These are phyloP conservation scores for Metschnikowia bowlesiae DNA, from an alignment of 805 yeast genomes.

Conservation along the genomic window DNA sequence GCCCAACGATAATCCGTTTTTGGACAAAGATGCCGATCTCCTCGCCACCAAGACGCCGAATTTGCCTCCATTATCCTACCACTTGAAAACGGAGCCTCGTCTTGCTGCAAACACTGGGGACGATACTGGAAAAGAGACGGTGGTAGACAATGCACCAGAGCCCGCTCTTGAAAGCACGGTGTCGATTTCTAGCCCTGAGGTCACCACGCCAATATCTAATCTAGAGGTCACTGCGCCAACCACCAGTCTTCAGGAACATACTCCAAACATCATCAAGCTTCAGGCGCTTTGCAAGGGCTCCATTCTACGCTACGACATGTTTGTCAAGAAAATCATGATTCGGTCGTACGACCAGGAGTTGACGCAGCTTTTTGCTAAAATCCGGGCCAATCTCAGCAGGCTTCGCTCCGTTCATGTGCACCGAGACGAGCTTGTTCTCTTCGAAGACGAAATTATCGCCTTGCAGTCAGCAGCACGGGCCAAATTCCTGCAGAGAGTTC, in stretches of 20 bases:
- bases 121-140: no score
- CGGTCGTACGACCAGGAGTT: conserved; percentile 52
- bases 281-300: conserved; percentile 75
- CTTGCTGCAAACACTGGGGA: no score
- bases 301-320: conserved; percentile 55
- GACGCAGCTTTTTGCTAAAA: conserved; percentile 43
- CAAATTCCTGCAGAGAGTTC: conserved; percentile 13
- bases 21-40: not conserved
- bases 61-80: not conserved
- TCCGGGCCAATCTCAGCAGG: conserved; percentile 46
- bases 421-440: conserved; percentile 29
- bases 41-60: not conserved
- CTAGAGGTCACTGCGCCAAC: no score
- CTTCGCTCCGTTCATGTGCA: conserved; percentile 29
- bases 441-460: conserved; percentile 28
- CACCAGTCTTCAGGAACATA: not conserved
- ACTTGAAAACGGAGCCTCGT: not conserved
- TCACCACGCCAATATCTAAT: no score
- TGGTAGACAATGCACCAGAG: no score
- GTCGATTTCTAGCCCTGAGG: no score
- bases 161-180: no score
- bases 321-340: conserved; percentile 58
- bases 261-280: conserved; percentile 40
- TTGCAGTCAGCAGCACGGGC: conserved; percentile 39
- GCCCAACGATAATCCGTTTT: not conserved